Conservation (phyloP, 768 basidiomycete species). For the Inosperma sp. region DNA sequence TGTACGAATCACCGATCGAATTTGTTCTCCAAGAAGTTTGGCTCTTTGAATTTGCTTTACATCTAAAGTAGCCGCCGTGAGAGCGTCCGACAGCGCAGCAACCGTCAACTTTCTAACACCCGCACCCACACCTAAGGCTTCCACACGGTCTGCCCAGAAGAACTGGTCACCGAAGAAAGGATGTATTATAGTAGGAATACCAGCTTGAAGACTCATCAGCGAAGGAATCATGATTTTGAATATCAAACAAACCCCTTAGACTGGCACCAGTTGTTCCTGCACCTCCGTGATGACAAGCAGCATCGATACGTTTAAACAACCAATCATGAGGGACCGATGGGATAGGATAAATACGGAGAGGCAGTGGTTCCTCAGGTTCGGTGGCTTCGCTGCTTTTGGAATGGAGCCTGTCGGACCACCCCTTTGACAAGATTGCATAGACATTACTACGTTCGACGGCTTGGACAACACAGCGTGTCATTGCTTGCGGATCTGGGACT, state of each 20-base stretch:
- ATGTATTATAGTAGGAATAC: slow-evolving; percentile 91
- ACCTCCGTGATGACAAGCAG: slow-evolving; percentile 98
- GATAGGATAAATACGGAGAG: slow-evolving; percentile 78
- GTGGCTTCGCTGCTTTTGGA: slow-evolving; percentile 54
- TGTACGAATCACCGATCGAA: slow-evolving; percentile 61
- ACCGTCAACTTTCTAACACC: slow-evolving; percentile 86
- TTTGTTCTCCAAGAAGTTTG: slow-evolving; percentile 77
- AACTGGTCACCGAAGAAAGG: slow-evolving; percentile 99
- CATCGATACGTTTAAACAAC: slow-evolving; percentile 90
- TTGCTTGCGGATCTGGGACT: slow-evolving; percentile 87
- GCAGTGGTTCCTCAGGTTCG: slow-evolving; percentile 66
- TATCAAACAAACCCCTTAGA: slow-evolving; percentile 60
- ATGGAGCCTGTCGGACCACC: slow-evolving; percentile 91
- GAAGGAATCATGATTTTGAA: neutral
- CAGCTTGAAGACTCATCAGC: slow-evolving; percentile 47
- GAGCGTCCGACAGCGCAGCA: slow-evolving; percentile 70
- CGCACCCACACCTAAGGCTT: slow-evolving; percentile 87
- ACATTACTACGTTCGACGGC: slow-evolving; percentile 86
- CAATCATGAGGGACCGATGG: slow-evolving; percentile 92
- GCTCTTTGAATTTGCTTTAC: slow-evolving; percentile 86
- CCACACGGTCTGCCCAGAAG: slow-evolving; percentile 98
- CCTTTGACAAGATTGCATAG: slow-evolving; percentile 91
- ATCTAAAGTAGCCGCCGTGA: slow-evolving; percentile 80
- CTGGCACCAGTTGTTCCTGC: slow-evolving; percentile 96
- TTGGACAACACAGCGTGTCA: slow-evolving; percentile 89